Conservation (phyloP, 2,329 filamentous ascomycete genomes). For the Aspergillus sp. region DNA sequence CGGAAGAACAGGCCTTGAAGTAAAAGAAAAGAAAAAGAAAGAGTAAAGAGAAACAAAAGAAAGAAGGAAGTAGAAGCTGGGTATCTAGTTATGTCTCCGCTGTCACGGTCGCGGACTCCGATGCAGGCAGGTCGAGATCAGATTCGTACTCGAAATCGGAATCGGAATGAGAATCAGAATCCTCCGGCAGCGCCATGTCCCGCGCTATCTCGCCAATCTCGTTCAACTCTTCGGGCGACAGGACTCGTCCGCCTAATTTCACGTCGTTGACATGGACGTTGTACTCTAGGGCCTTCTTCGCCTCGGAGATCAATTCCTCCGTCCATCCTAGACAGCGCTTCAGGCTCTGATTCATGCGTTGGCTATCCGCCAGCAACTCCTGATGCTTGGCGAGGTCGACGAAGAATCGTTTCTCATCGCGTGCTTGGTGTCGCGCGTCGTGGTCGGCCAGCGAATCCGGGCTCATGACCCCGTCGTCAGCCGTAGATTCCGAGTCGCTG, state of each 20-base stretch:
- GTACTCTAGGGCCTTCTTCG: slow-evolving; percentile 82
- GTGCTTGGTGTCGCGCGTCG: slow-evolving; percentile 58
- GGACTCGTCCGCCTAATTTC: slow-evolving; percentile 75
- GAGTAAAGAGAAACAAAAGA: too few relatives aligned
- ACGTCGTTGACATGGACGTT: slow-evolving; percentile 76
- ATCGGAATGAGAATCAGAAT: neutral
- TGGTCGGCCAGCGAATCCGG: slow-evolving; percentile 35
- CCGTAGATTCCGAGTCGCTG: slow-evolving; percentile 39
- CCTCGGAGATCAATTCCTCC: slow-evolving; percentile 86
- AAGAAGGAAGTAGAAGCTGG: too few relatives aligned
- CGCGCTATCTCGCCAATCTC: slow-evolving; percentile 32
- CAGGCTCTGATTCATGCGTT: slow-evolving; percentile 93
- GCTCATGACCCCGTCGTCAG: slow-evolving; percentile 39
- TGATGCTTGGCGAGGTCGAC: slow-evolving; percentile 86
- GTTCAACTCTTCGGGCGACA: slow-evolving; percentile 66
- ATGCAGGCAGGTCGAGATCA: too few relatives aligned
- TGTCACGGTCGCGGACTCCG: too few relatives aligned
- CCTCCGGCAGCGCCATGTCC: slow-evolving; percentile 6
- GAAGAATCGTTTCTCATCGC: slow-evolving; percentile 79
- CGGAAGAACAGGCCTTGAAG: neutral
- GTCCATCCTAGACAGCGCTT: slow-evolving; percentile 87
- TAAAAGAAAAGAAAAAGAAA: too few relatives aligned
- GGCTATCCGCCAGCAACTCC: slow-evolving; percentile 81
- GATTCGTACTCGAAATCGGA: neutral
- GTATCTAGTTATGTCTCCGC: neutral